Percentiles rank a stretch among this genome's conserved stretches.
Evolutionary conservation across 2,329 filamentous ascomycete genomes (phyloP).

Genomic region (Alternaria ethzedia): DNA sequence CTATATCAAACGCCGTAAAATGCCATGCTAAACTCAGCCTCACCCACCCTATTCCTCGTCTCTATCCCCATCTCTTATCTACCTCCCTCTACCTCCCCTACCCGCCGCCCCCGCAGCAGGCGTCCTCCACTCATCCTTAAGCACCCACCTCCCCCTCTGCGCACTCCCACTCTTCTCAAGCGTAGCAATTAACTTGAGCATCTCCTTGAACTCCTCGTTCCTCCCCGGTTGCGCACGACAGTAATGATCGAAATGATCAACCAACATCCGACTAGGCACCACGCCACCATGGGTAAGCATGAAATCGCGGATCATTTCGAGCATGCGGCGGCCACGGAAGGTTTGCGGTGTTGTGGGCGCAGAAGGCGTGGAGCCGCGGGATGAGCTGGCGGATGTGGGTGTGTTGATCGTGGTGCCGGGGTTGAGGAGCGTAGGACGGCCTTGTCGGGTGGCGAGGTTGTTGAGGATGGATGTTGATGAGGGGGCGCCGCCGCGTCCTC

Average conservation of each 20-base stretch:
- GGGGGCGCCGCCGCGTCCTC: slow-evolving; percentile 48
- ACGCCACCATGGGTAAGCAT: slow-evolving; percentile 78
- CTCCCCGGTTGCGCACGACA: slow-evolving; percentile 73
- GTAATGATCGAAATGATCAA: slow-evolving; percentile 86
- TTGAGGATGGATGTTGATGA: slow-evolving; percentile 52
- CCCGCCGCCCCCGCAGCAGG: not conserved
- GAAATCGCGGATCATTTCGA: slow-evolving; percentile 73
- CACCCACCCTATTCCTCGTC: too few relatives aligned
- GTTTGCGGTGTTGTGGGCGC: slow-evolving; percentile 27
- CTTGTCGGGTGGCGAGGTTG: slow-evolving; percentile 53
- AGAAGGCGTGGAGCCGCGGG: slow-evolving; percentile 38
- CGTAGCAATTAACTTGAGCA: slow-evolving; percentile 76
- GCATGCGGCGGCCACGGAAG: slow-evolving; percentile 51
- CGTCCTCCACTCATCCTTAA: slow-evolving; percentile 61
- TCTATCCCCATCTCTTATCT: not conserved
- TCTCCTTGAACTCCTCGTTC: slow-evolving; percentile 76
- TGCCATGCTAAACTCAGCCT: not conserved
- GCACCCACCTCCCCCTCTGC: slow-evolving; percentile 61
- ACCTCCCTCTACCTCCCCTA: not conserved
- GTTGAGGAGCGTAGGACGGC: slow-evolving; percentile 22
- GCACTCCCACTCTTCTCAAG: slow-evolving; percentile 64
- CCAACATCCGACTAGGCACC: slow-evolving; percentile 81
- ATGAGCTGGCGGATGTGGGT: slow-evolving; percentile 20
- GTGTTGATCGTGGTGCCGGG: slow-evolving; percentile 5
- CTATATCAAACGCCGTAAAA: not conserved